Percentiles rank a stretch among this genome's conserved stretches.
Evolutionary conservation across 257 asterid species (phyloP).

Genomic region (Parsonsia alboflavescens): DNA sequence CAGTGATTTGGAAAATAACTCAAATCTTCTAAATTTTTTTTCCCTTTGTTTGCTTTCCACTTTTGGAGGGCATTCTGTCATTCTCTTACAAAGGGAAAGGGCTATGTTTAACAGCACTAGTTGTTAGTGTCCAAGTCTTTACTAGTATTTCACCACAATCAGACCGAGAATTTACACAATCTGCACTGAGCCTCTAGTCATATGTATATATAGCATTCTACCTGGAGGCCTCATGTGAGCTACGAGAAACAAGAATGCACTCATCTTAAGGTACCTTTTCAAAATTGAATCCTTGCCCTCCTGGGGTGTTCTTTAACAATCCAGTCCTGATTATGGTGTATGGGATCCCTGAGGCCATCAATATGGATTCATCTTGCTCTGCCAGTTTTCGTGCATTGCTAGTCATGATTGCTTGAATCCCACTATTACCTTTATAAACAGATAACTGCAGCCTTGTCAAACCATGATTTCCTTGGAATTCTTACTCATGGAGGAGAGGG

Average conservation of each 20-base stretch:
- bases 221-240: neutral
- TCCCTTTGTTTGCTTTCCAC: neutral
- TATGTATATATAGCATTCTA: too few species aligned
- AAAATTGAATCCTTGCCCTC: constrained; percentile 79
- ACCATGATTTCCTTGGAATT: constrained; percentile 33
- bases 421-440: constrained; percentile 65
- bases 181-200: neutral
- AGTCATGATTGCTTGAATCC: constrained; percentile 71
- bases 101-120: neutral
- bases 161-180: neutral
- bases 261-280: constrained; percentile 43
- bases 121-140: neutral
- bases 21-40: neutral
- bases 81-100: neutral
- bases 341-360: constrained; percentile 61
- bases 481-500: constrained; percentile 18
- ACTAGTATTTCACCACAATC: neutral
- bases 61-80: neutral
- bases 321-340: constrained; percentile 82
- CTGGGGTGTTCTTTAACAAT: constrained; percentile 49
- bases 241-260: neutral
- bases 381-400: constrained; percentile 64
- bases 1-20: neutral
- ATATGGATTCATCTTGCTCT: constrained; percentile 63
- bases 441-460: constrained; percentile 75